Evolutionary conservation across 331 rosid genomes (phyloP).

Genomic region (Saraca asoca): DNA sequence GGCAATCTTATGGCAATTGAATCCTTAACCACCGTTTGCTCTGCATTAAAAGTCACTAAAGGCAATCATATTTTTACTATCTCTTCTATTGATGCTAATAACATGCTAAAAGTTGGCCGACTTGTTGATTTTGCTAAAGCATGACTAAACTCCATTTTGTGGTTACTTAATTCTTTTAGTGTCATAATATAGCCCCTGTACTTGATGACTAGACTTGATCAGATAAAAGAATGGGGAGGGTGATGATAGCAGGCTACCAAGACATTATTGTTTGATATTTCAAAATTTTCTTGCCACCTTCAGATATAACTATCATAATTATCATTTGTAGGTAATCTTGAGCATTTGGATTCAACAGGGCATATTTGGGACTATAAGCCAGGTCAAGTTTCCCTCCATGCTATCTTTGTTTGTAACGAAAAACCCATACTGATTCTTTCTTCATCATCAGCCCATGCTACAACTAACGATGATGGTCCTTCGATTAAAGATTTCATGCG

Average conservation of each 20-base stretch:
- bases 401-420: slow-evolving; percentile 44
- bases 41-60: slow-evolving; percentile 60
- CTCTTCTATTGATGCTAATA: slow-evolving; percentile 28
- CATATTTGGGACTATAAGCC: slow-evolving; percentile 55
- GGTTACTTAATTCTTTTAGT: background rate
- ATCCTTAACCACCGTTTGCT: slow-evolving; percentile 56
- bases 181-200: background rate
- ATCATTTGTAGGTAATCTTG: slow-evolving; percentile 60
- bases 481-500: slow-evolving; percentile 35
- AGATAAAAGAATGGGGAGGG: background rate
- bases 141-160: slow-evolving; percentile 26
- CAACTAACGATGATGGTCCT: slow-evolving; percentile 73
- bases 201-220: background rate
- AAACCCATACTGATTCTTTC: slow-evolving; percentile 52
- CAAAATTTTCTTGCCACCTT: slow-evolving; percentile 8
- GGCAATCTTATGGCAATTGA: slow-evolving; percentile 70
- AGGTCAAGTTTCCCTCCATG: slow-evolving; percentile 42
- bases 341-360: slow-evolving; percentile 68
- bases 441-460: slow-evolving; percentile 33
- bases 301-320: slow-evolving; percentile 15
- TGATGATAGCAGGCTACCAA: background rate
- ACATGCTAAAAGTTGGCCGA: slow-evolving; percentile 19
- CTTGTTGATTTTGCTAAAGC: slow-evolving; percentile 18
- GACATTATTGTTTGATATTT: background rate
- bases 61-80: slow-evolving; percentile 46